Conservation (phyloP, 352 stramenopile species). For the Phytophthora podocarpi region DNA sequence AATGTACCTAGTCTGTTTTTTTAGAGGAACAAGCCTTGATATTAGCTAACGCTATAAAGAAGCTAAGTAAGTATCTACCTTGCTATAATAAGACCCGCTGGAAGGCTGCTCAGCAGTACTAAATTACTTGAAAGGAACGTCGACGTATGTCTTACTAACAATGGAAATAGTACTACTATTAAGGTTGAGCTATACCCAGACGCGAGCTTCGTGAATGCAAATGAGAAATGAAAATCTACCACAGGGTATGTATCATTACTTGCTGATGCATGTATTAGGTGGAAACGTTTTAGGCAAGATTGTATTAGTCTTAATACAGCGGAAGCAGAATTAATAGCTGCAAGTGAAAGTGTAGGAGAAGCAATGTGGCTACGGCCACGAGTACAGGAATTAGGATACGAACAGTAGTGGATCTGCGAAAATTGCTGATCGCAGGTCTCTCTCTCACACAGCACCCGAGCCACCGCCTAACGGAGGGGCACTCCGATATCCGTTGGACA, state of each 20-base stretch:
- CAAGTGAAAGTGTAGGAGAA: slow-evolving; percentile 1
- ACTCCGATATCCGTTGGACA: too few relatives aligned
- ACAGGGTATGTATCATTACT: slow-evolving; percentile 7
- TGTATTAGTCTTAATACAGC: neutral
- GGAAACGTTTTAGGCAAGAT: slow-evolving; percentile 5
- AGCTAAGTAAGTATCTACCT: neutral
- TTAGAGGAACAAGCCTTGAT: neutral
- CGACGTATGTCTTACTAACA: neutral
- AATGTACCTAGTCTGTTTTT: neutral
- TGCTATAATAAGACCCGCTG: slow-evolving; percentile 3
- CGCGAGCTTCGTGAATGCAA: neutral
- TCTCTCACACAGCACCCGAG: too few relatives aligned
- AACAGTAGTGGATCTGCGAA: too few relatives aligned
- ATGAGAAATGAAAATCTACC: neutral
- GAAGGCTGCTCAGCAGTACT: slow-evolving; percentile 1
- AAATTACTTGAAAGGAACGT: slow-evolving; percentile 11
- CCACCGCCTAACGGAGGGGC: too few relatives aligned
- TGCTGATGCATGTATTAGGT: slow-evolving; percentile 2
- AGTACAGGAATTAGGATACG: neutral
- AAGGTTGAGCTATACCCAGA: neutral
- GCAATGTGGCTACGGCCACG: neutral
- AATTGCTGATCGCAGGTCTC: too few relatives aligned
- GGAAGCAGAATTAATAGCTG: neutral
- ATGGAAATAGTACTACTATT: neutral
- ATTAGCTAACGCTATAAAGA: neutral